These are phyloP conservation scores for Hypseocharis bilobata DNA, from an alignment of 441 rosid genomes.

Conservation along the genomic window DNA sequence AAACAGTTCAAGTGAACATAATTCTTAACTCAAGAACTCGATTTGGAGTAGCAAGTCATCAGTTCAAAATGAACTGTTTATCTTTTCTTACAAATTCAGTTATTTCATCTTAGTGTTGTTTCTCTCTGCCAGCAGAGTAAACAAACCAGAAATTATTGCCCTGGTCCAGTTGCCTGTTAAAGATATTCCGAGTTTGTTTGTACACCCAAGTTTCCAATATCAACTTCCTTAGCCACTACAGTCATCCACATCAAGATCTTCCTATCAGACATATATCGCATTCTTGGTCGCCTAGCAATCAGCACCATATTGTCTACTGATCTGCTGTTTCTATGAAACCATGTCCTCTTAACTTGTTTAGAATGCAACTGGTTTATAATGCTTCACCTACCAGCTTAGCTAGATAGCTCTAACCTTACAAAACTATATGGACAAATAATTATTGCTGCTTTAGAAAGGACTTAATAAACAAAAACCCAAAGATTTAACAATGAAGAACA, in stretches of 20 bases:
- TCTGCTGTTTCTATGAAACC: not conserved
- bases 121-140: no score
- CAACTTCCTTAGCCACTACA: conserved; percentile 6
- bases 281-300: conserved; percentile 20
- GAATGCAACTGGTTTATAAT: no score
- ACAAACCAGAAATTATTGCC: no score
- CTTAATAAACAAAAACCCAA: conserved; percentile 4
- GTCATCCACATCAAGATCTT: conserved; percentile 7
- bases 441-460: conserved; percentile 7
- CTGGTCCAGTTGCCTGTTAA: no score
- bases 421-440: not conserved
- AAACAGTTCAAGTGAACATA: no score
- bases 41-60: no score
- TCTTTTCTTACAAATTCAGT: no score
- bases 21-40: no score
- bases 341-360: no score
- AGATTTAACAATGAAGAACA: conserved; percentile 2
- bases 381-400: not conserved
- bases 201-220: conserved; percentile 4
- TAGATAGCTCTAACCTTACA: not conserved
- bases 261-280: no score
- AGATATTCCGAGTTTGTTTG: not conserved
- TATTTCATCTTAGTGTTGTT: no score
- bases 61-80: no score
- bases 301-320: not conserved